These are phyloP conservation scores for Teunomyces atbi DNA, from an alignment of 805 yeast species.

Conservation along the genomic window DNA sequence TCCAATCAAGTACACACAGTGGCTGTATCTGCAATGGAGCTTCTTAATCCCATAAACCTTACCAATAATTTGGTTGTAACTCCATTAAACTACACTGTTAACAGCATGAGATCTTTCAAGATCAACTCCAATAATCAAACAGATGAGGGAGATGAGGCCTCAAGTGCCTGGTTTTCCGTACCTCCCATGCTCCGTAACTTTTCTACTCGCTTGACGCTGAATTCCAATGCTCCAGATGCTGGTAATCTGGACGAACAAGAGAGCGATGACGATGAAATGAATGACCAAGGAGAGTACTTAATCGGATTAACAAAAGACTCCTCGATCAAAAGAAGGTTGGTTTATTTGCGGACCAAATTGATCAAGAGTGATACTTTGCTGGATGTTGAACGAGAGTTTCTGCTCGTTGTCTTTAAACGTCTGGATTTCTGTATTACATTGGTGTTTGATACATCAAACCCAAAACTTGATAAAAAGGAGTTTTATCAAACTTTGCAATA, in stretches of 20 bases:
- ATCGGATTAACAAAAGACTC: constrained; percentile 20
- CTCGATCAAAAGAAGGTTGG: constrained; percentile 22
- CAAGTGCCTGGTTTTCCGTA: constrained; percentile 9
- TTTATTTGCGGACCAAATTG: constrained; percentile 19
- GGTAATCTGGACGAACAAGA: constrained; percentile 1
- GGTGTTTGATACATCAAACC: constrained; percentile 28
- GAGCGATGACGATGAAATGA: constrained; percentile 9
- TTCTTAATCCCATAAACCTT: constrained; percentile 32
- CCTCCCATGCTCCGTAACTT: constrained; percentile 8
- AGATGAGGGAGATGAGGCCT: neutral
- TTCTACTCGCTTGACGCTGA: neutral
- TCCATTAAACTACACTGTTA: constrained; percentile 38
- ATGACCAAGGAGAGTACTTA: constrained; percentile 16
- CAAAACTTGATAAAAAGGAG: constrained; percentile 18
- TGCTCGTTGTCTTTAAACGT: constrained; percentile 29
- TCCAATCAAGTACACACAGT: neutral
- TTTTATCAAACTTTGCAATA: constrained; percentile 23
- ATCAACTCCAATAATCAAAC: neutral
- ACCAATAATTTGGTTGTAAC: constrained; percentile 36
- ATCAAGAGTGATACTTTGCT: neutral
- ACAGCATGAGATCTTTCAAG: constrained; percentile 27
- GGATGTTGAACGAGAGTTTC: constrained; percentile 22
- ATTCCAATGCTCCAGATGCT: neutral
- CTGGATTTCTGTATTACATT: constrained; percentile 22
- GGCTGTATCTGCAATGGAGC: constrained; percentile 22